A percentile compares a stretch with the other conserved stretches of the same genome.
Evolutionary conservation across 345 rosid species (phyloP).

Genomic region (Raphanus sativus): DNA sequence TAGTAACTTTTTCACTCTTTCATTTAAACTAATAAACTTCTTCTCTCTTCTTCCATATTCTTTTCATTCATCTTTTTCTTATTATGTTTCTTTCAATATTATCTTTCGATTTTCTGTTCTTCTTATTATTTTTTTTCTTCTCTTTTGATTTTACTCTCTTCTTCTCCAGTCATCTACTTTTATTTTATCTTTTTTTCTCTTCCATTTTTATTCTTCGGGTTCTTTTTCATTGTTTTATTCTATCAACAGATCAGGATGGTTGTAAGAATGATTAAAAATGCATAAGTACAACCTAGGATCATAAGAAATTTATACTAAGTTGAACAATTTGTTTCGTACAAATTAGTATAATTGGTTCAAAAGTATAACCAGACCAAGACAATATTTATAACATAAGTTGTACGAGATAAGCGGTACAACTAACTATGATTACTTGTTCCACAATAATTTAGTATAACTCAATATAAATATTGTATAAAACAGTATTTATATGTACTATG

Average conservation of each 20-base stretch:
- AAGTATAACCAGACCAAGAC: background rate
- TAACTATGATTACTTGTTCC: background rate
- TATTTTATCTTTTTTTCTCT: background rate
- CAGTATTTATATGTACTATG: too few species aligned
- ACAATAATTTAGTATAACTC: background rate
- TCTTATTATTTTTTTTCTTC: background rate
- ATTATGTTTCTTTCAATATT: background rate
- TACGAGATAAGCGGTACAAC: too few species aligned
- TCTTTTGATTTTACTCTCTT: too few species aligned
- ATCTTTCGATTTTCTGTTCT: background rate
- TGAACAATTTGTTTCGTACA: background rate
- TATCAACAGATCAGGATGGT: background rate
- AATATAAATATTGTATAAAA: background rate
- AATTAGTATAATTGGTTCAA: background rate
- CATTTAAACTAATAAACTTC: background rate
- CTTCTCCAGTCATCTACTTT: background rate
- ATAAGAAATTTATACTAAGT: background rate
- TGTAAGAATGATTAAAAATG: too few species aligned
- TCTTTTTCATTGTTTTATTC: background rate
- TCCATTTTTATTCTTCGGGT: background rate
- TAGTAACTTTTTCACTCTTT: background rate
- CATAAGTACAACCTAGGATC: background rate
- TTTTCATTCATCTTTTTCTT: background rate
- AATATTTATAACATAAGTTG: background rate
- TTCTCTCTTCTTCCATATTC: background rate